These are phyloP conservation scores for Berberis vulgaris DNA, from an alignment of 164 flowering plant species.

Conservation along the genomic window DNA sequence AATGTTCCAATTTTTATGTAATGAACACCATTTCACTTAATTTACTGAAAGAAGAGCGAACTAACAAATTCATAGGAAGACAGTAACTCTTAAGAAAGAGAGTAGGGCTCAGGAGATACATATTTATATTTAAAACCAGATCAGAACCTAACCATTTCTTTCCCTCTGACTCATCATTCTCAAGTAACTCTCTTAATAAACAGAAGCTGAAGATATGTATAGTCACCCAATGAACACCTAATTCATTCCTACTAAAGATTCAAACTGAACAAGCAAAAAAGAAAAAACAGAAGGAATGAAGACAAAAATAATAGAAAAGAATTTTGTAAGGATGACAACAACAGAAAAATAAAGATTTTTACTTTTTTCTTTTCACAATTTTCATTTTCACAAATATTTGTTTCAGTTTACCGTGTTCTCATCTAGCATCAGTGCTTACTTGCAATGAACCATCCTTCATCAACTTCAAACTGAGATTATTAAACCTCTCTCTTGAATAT, in stretches of 20 bases:
- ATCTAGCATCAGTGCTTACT: slow-evolving; percentile 25
- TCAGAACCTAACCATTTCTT: too few relatives aligned
- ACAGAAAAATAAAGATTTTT: background rate
- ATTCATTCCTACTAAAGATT: background rate
- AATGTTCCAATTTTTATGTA: too few relatives aligned
- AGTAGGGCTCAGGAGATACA: too few relatives aligned
- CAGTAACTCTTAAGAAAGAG: too few relatives aligned
- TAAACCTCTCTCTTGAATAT: slow-evolving; percentile 74
- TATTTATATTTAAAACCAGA: too few relatives aligned
- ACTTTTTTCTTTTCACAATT: background rate
- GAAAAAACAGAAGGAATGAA: background rate
- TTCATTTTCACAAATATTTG: background rate
- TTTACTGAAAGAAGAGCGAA: too few relatives aligned
- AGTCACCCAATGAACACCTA: background rate
- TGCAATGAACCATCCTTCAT: slow-evolving; percentile 61
- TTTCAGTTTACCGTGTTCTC: background rate
- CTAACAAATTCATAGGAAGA: too few relatives aligned
- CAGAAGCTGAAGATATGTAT: background rate
- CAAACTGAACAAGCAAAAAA: background rate
- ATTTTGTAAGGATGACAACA: background rate
- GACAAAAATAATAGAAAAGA: background rate
- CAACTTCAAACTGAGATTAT: slow-evolving; percentile 55
- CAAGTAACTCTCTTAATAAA: too few relatives aligned
- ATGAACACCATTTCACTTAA: too few relatives aligned
- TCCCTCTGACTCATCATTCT: too few relatives aligned